Percentiles rank a stretch among this genome's conserved stretches.
Conservation (phyloP, 495 filamentous ascomycete genomes). For the Hypoxylon fragiforme region DNA sequence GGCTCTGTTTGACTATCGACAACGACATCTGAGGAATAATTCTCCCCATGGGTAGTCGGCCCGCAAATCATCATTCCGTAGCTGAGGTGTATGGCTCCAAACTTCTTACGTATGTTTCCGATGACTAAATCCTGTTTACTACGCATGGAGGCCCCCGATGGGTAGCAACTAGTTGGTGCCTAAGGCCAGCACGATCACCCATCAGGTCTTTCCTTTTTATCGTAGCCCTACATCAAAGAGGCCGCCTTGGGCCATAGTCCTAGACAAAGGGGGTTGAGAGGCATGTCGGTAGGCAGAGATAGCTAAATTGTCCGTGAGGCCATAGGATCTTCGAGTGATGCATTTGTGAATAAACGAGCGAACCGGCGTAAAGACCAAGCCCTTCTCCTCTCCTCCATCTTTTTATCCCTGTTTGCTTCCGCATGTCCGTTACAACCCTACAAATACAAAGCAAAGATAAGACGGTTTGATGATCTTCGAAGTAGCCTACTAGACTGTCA, state of each 20-base stretch:
- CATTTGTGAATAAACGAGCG: background rate
- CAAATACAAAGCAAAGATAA: background rate
- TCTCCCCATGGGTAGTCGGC: constrained; percentile 1
- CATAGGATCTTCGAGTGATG: background rate
- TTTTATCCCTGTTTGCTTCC: constrained; percentile 3
- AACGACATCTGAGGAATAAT: background rate
- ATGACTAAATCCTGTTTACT: constrained; percentile 13
- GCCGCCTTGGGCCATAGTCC: background rate
- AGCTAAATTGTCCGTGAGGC: too few species aligned
- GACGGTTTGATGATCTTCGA: background rate
- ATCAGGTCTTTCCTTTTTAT: background rate
- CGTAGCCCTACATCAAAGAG: background rate
- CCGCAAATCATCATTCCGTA: constrained; percentile 3
- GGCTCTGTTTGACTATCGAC: constrained; percentile 16
- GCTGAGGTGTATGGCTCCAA: background rate
- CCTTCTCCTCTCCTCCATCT: background rate
- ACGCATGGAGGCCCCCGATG: constrained; percentile 2
- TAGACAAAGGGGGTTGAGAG: background rate
- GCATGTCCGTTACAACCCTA: background rate
- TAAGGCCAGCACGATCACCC: constrained; percentile 7
- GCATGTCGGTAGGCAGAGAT: constrained; percentile 1
- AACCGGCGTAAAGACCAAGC: background rate
- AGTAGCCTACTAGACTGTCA: background rate
- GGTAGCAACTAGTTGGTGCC: constrained; percentile 6
- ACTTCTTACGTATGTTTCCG: constrained; percentile 14